phyloP scores from a whole-genome alignment of 345 rosid species.

The Sisymbrium irio region DNA sequence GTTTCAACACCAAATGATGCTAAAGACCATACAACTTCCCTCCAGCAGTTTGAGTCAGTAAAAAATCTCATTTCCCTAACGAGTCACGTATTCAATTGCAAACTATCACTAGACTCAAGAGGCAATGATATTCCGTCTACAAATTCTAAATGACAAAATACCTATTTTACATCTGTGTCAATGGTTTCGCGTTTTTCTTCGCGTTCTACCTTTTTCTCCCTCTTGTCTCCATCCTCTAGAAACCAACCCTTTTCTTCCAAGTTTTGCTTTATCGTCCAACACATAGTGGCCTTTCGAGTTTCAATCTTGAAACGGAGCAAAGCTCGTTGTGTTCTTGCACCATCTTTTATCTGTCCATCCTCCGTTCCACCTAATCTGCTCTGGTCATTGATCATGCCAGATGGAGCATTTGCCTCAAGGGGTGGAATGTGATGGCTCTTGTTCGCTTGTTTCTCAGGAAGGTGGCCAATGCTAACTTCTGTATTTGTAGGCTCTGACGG shows the following conservation, averaged over 20 bases:
- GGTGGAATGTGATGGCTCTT: slow-evolving; percentile 40
- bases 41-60: slow-evolving; percentile 30
- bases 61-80: slow-evolving; percentile 29
- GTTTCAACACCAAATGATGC: slow-evolving; percentile 41
- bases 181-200: slow-evolving; percentile 44
- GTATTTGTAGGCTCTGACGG: slow-evolving; percentile 47
- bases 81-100: slow-evolving; percentile 34
- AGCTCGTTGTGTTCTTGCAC: slow-evolving; percentile 43
- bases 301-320: slow-evolving; percentile 63
- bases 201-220: slow-evolving; percentile 39
- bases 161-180: slow-evolving; percentile 59
- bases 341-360: slow-evolving; percentile 35
- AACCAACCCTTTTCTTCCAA: slow-evolving; percentile 46
- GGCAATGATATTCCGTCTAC: slow-evolving; percentile 46
- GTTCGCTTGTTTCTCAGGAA: slow-evolving; percentile 33
- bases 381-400: slow-evolving; percentile 44
- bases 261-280: slow-evolving; percentile 25
- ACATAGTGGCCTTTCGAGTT: slow-evolving; percentile 39
- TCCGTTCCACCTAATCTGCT: slow-evolving; percentile 40
- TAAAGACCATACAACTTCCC: slow-evolving; percentile 43
- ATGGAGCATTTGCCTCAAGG: slow-evolving; percentile 50
- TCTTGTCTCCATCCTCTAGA: slow-evolving; percentile 46
- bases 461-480: slow-evolving; percentile 28
- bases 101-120: slow-evolving; percentile 40
- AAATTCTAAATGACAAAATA: slow-evolving; percentile 44